Conservation (phyloP, 2,329 filamentous ascomycete species). For the Diplodia mutila region DNA sequence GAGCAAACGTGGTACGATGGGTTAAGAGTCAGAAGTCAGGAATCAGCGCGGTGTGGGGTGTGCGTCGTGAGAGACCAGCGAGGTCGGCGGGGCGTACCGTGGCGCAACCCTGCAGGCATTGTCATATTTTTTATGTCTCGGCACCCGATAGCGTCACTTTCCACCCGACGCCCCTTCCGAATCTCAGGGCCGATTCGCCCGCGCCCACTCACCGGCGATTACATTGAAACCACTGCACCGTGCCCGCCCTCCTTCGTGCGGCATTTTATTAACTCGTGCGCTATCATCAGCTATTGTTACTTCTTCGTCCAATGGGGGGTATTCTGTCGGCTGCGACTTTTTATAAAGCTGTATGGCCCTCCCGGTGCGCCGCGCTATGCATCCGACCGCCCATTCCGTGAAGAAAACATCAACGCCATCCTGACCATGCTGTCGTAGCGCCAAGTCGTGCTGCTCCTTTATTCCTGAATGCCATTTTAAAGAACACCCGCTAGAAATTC, state of each 20-base stretch:
- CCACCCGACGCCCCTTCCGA: conserved; percentile 4
- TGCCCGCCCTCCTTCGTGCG: background rate
- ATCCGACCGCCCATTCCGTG: conserved; percentile 18
- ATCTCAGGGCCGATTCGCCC: background rate
- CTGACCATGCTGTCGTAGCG: background rate
- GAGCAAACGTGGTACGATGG: conserved; percentile 6
- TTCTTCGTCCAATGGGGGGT: background rate
- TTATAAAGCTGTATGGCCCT: background rate
- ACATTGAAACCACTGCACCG: background rate
- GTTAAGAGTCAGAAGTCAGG: conserved; percentile 24
- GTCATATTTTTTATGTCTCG: conserved; percentile 18
- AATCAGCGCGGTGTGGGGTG: conserved; percentile 12
- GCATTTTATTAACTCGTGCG: conserved; percentile 6
- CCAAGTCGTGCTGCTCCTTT: background rate
- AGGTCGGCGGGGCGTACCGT: conserved; percentile 22
- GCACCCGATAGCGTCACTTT: conserved; percentile 14
- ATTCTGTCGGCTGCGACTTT: conserved; percentile 6
- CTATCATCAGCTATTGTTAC: conserved; percentile 4
- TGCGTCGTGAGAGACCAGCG: conserved; percentile 18
- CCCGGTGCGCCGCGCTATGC: conserved; percentile 23
- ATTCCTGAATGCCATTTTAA: background rate
- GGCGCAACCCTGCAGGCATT: conserved; percentile 20
- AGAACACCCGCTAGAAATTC: background rate
- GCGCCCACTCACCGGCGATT: background rate
- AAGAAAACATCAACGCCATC: conserved; percentile 1